Evolutionary conservation across 2,329 filamentous ascomycete species (phyloP).

Genomic region (Exutisphaerella laricina): DNA sequence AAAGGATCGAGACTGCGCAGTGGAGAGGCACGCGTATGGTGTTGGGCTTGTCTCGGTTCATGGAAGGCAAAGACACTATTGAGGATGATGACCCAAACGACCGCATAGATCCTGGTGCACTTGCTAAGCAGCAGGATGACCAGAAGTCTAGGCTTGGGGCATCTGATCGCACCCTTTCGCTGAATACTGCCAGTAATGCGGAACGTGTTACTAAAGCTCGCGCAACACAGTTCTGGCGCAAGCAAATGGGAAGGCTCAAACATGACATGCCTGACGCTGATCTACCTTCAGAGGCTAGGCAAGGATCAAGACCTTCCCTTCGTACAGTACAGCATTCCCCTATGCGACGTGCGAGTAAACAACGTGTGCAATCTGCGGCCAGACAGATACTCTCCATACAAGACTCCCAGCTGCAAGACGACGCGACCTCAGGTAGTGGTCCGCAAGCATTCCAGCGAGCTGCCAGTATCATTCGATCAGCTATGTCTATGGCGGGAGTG

Average conservation of each 20-base stretch:
- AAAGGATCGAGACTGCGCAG: slow-evolving; percentile 46
- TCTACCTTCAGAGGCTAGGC: not conserved
- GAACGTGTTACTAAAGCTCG: slow-evolving; percentile 7
- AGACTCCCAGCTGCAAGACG: slow-evolving; percentile 6
- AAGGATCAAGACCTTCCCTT: not conserved
- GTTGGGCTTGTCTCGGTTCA: slow-evolving; percentile 49
- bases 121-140: not conserved
- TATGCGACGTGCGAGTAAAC: not conserved
- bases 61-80: slow-evolving; percentile 30
- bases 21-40: slow-evolving; percentile 49
- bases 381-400: not conserved
- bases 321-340: not conserved
- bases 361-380: not conserved
- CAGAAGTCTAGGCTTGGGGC: slow-evolving; percentile 1
- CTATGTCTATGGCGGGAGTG: slow-evolving; percentile 43
- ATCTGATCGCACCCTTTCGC: slow-evolving; percentile 6
- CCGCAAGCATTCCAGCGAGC: slow-evolving; percentile 9
- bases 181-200: slow-evolving; percentile 8
- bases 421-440: slow-evolving; percentile 4
- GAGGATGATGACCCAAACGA: slow-evolving; percentile 1
- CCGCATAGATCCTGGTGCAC: slow-evolving; percentile 1
- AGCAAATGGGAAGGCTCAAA: not conserved
- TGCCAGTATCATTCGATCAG: slow-evolving; percentile 8
- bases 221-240: not conserved
- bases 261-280: not conserved